Evolutionary conservation across 2,329 filamentous ascomycete species (phyloP), one percentile per base, ranked within the genome.

Genomic region (Cyphellophora attinorum): DNA sequence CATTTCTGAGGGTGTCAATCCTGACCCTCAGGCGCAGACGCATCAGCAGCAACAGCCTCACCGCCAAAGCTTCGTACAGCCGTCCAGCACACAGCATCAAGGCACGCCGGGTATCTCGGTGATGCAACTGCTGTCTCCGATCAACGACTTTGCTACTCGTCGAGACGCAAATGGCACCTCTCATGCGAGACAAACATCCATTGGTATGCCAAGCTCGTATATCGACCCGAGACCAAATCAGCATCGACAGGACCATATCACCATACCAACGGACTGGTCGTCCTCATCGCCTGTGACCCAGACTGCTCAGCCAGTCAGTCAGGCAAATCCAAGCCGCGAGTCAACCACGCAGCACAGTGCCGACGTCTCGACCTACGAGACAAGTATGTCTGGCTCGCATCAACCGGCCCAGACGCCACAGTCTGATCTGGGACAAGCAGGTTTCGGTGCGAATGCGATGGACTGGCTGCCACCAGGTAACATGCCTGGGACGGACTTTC

Each of bases 101-200:
- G 8, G 8, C 8, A 25, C 8, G 12, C 33, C 35, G 5, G 40
- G 42, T 11, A 42, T 45, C 16, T 38, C 42, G 5, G 27, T 45
- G 35, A 45, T 45, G 42, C 42, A 45, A 31, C 42, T 43, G 25
- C 40, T 43, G 8, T 43, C 42, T 12, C 40, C 42, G 8, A 37
- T 32, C 27, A 40, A 45, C 29, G 42, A 45, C 28, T 35, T 39
- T 18, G 29, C 35, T 12, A 34, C 33, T 17, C 30, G 31, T 5
- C 23, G 23, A 6, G 39, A 39, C 29, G 40, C 8, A 8, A 8
- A 42, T 16, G 29, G 33, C 11, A 30, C 37, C 18, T 33, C 40
- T 19, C 31, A 31, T 3, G 12, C 32, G 14, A 37, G 40, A 29
- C 39, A 45, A 25, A 30, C 35, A 19, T 41, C 37, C 8, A 19